Conservation (phyloP, 2,329 filamentous ascomycete genomes). For the Calycina herbarum region DNA sequence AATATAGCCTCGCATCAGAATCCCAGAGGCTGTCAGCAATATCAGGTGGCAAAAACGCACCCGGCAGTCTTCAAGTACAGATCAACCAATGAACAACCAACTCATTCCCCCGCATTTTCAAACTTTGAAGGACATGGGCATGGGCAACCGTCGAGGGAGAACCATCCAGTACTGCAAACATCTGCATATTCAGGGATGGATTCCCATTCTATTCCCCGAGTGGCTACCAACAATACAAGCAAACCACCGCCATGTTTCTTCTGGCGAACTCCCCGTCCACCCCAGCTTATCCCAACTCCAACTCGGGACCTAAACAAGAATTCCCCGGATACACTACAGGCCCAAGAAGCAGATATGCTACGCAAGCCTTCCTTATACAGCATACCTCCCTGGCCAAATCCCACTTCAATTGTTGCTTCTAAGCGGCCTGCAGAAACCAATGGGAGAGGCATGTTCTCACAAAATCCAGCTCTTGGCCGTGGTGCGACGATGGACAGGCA, state of each 20-base stretch:
- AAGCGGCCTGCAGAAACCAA: not conserved
- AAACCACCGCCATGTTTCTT: not conserved
- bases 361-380: constrained; percentile 33
- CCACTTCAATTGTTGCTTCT: not conserved
- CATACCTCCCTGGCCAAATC: constrained; percentile 28
- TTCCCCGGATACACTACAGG: not conserved
- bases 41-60: not conserved
- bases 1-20: constrained; percentile 3
- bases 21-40: not conserved
- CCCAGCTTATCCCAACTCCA: not conserved
- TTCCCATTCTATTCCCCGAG: not conserved
- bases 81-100: not conserved
- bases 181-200: not conserved
- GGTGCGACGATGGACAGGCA: not conserved
- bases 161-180: not conserved
- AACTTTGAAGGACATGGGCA: not conserved
- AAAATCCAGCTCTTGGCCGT: not conserved
- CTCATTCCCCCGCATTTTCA: not conserved
- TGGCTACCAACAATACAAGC: not conserved
- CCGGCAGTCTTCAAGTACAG: not conserved
- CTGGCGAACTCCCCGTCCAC: constrained; percentile 3
- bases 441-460: not conserved
- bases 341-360: constrained; percentile 23
- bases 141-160: not conserved
- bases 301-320: not conserved